A percentile compares a stretch with the other conserved stretches of the same genome.
phyloP scores from a whole-genome alignment of 176 grass and related monocot genomes.

The Ensete ventricosum region DNA sequence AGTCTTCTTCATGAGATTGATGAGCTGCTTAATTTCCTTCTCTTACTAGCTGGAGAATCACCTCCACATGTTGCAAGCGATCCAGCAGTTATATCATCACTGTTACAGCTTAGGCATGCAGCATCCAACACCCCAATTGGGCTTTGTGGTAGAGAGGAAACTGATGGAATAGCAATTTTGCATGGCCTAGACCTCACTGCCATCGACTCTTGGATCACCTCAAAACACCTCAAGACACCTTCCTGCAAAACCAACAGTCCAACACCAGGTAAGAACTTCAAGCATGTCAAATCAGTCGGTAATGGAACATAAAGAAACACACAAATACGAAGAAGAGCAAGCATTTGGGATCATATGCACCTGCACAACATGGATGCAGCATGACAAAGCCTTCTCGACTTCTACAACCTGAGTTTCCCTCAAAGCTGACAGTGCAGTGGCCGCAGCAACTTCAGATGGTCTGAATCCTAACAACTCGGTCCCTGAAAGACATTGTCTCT shows the following conservation, averaged over 20 bases:
- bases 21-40: constrained; percentile 55
- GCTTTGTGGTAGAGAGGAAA: constrained; percentile 59
- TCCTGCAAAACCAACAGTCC: constrained; percentile 31
- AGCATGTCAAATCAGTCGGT: neutral
- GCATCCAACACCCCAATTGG: constrained; percentile 82
- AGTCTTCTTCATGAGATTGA: neutral
- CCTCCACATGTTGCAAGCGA: constrained; percentile 38
- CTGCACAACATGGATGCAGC: constrained; percentile 56
- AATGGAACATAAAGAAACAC: neutral
- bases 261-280: neutral
- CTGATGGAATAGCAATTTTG: constrained; percentile 34
- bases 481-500: constrained; percentile 29
- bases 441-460: constrained; percentile 80
- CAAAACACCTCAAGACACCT: constrained; percentile 59
- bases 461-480: constrained; percentile 71
- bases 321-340: constrained; percentile 1
- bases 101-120: constrained; percentile 74
- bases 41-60: constrained; percentile 49
- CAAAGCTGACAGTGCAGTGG: constrained; percentile 43
- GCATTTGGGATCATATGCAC: constrained; percentile 22
- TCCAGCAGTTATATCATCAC: constrained; percentile 25
- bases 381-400: constrained; percentile 43
- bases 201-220: constrained; percentile 66
- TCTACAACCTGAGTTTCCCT: constrained; percentile 47
- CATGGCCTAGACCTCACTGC: constrained; percentile 31